Base-by-base conservation (phyloP, 495 filamentous ascomycete species). In the Daldinia grandis region DNA sequence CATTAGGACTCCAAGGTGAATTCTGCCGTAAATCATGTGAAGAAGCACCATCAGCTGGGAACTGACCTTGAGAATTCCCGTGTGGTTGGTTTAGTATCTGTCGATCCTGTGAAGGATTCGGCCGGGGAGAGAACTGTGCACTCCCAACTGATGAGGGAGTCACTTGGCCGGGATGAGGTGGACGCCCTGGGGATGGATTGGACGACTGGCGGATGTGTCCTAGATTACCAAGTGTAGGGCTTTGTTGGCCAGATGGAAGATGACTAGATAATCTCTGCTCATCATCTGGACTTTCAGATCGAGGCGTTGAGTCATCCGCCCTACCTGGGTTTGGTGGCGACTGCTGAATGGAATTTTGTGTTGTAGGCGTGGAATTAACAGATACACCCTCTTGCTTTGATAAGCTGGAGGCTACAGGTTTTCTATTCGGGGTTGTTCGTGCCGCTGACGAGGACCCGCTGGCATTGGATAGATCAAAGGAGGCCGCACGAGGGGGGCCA, bases 131-230 rank as follows among this genome's bases (percentile, higher is more conserved):
- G 35, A 63, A 5, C 21, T 58, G 64, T 38, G 58, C 35, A 25
- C 63, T 17, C 31, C 69, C 59, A 24, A 44, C 24, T 12, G 60
- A 19, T 37, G 65, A 35, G 9, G 65, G 64, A 31, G 40, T 67
- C 4, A 44, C 64, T 49, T 67, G 67, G 28, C 68, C 64, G 8
- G 75, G 66, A 5, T 69, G 75, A 9, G 64, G 55, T 25, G 75
- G 64, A 15, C 50, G 69, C 44, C 61, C 69, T 7, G 71, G 75
- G 12, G 75, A 74, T 14, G 75, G 70, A 15, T 70, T 58, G 30
- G 75, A 77, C 14, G 73, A 69, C 57, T 76, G 75, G 15, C 67
- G 69, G 44, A 69, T 61, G 17, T 77, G 61, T 40, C 66, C 70
- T 56, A 65, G 50, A 40, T 69, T 72, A 58, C 66, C 75, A 59